phyloP scores from a whole-genome alignment of 2,329 filamentous ascomycete species.

The Scolecobasidium constrictum region DNA sequence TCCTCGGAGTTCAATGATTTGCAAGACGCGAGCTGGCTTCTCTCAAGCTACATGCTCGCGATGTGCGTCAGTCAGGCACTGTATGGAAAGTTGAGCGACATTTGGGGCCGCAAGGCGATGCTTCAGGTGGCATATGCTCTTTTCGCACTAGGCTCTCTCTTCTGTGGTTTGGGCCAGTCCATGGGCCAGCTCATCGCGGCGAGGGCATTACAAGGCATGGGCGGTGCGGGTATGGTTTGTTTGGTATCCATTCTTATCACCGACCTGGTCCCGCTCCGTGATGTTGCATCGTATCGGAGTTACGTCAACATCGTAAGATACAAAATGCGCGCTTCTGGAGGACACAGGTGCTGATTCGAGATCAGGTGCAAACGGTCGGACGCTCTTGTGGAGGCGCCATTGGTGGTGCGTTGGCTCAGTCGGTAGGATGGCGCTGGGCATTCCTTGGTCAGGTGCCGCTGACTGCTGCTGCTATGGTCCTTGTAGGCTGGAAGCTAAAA shows the following conservation, averaged over 20 bases:
- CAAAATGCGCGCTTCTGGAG: no score
- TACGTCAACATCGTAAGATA: constrained; percentile 42
- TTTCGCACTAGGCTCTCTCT: constrained; percentile 23
- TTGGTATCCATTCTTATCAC: constrained; percentile 12
- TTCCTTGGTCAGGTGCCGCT: constrained; percentile 48
- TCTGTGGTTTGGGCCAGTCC: constrained; percentile 24
- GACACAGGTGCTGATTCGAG: no score
- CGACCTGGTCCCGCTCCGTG: constrained; percentile 37
- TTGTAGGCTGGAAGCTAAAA: constrained; percentile 22
- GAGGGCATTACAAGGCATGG: constrained; percentile 31
- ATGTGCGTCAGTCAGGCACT: constrained; percentile 28
- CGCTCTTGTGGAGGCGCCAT: constrained; percentile 41
- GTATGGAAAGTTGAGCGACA: constrained; percentile 34
- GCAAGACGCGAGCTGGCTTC: constrained; percentile 30
- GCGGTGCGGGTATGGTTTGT: constrained; percentile 31
- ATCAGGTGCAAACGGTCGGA: constrained; percentile 39
- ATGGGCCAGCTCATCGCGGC: constrained; percentile 30
- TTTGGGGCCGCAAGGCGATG: constrained; percentile 32
- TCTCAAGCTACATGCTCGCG: constrained; percentile 33
- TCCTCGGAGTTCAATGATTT: constrained; percentile 34
- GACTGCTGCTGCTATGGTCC: constrained; percentile 38
- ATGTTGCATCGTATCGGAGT: constrained; percentile 36
- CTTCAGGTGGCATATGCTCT: constrained; percentile 28
- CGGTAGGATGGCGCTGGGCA: constrained; percentile 56
- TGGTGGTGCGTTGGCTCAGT: constrained; percentile 50